Evolutionary conservation across 192 early-diverging fungal genomes (phyloP), one percentile per base, ranked within the genome.

Genomic region (Oehlia diaphana): DNA sequence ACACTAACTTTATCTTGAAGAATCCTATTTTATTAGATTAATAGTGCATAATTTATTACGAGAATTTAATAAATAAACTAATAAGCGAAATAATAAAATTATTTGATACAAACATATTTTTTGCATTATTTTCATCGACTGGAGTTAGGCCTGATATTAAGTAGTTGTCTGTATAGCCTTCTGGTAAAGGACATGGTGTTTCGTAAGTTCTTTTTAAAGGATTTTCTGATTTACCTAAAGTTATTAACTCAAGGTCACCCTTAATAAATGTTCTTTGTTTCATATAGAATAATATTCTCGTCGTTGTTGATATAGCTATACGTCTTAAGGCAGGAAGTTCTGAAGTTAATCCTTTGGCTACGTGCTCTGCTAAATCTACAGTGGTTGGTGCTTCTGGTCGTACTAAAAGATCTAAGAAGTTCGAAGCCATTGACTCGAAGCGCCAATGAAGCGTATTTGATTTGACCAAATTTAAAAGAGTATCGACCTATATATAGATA

Each of bases 381-480:
- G 90, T 87, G 7, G 90, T 85, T 7, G 91, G 84, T 49, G 81
- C 84, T 33, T 95, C 88, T 1, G 90, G 85, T 19, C 91, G 84
- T 74, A 93, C 83, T 23, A 92, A 83, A 28, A 93, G 81, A 67
- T 97, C 94, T 9, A 98, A 82, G 64, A 96, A 93, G 70, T 91
- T 94, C 65, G 93, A 88, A 8, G 92, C 88, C 89, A 97, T 94
- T 3, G 90, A 88, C 1, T 90, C 88, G 85, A 95, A 95, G 14
- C 94, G 90, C 95, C 96, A 95, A 42, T 95, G 96, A 0, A 94
- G 82, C 10, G 86, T 86, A 2, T 88, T 83, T 62, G 90, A 86
- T 58, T 89, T 85, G 31, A 92, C 79, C 49, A 94, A 80, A 19
- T 85, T 87, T 19, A 93, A 84, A 76, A 97, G 86, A 14, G 86